Evolutionary conservation across 331 rosid genomes (phyloP).

Genomic region (Phaseolus coccineus): DNA sequence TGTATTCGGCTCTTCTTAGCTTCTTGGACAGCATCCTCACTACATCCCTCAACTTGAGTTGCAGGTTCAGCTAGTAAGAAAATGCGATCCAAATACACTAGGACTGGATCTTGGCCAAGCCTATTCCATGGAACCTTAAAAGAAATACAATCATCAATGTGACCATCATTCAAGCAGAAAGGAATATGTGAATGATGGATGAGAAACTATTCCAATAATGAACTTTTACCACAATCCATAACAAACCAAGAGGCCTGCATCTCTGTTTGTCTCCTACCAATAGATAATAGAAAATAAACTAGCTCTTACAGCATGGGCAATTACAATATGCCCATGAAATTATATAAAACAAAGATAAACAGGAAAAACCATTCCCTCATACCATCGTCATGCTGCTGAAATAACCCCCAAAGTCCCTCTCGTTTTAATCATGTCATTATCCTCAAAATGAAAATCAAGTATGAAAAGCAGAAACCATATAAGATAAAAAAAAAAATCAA

Average conservation of each 20-base stretch:
- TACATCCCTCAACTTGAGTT: constrained; percentile 83
- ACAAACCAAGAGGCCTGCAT: constrained; percentile 16
- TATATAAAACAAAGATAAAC: constrained; percentile 7
- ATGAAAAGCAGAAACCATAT: constrained; percentile 16
- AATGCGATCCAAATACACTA: constrained; percentile 90
- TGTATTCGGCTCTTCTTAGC: constrained; percentile 84
- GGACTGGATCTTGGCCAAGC: constrained; percentile 98
- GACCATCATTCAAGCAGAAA: constrained; percentile 27
- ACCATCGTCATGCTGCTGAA: constrained; percentile 4
- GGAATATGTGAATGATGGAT: constrained; percentile 12
- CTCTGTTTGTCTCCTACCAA: background rate
- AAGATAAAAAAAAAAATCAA: background rate
- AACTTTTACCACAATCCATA: constrained; percentile 28
- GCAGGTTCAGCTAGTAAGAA: constrained; percentile 97
- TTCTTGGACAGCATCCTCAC: constrained; percentile 90
- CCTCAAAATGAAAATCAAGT: constrained; percentile 32
- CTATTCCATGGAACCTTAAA: constrained; percentile 97
- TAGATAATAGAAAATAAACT: constrained; percentile 28
- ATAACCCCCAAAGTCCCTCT: background rate
- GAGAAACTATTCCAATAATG: constrained; percentile 5
- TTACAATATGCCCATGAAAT: constrained; percentile 19
- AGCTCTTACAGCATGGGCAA: constrained; percentile 19
- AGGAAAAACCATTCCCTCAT: constrained; percentile 3
- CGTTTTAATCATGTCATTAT: constrained; percentile 23
- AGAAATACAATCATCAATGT: constrained; percentile 43